These are phyloP conservation scores for Omphalea diandra DNA, from an alignment of 441 rosid genomes.

Conservation along the genomic window DNA sequence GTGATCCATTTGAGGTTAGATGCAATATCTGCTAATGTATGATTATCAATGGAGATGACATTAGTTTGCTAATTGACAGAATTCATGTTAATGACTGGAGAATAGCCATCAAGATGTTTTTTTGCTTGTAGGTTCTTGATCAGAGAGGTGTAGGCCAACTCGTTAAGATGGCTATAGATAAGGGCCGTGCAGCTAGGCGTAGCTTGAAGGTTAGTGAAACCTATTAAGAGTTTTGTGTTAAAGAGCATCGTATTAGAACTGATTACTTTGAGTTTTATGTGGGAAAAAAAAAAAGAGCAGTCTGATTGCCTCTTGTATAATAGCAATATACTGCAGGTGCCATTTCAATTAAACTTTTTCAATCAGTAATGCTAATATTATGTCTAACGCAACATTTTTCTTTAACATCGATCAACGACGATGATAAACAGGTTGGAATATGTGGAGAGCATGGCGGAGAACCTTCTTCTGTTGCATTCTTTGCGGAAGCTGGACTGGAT, in stretches of 20 bases:
- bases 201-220: conserved; percentile 59
- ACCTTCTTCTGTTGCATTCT: conserved; percentile 89
- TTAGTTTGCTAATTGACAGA: neutral
- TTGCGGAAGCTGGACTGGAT: conserved; percentile 83
- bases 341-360: neutral
- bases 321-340: neutral
- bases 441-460: conserved; percentile 99
- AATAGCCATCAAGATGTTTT: neutral
- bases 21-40: neutral
- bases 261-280: no score
- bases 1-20: conserved; percentile 88
- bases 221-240: neutral
- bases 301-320: no score
- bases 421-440: conserved; percentile 63
- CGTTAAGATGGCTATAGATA: conserved; percentile 80
- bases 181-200: conserved; percentile 83
- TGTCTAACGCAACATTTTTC: neutral
- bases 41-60: neutral
- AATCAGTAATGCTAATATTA: neutral
- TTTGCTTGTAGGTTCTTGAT: conserved; percentile 74
- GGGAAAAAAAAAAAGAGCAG: no score
- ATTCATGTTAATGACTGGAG: neutral
- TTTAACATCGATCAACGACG: neutral
- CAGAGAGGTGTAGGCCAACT: conserved; percentile 91
- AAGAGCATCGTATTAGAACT: neutral